phyloP scores from a whole-genome alignment of 768 basidiomycete species.

The Butyriboletus loyo region DNA sequence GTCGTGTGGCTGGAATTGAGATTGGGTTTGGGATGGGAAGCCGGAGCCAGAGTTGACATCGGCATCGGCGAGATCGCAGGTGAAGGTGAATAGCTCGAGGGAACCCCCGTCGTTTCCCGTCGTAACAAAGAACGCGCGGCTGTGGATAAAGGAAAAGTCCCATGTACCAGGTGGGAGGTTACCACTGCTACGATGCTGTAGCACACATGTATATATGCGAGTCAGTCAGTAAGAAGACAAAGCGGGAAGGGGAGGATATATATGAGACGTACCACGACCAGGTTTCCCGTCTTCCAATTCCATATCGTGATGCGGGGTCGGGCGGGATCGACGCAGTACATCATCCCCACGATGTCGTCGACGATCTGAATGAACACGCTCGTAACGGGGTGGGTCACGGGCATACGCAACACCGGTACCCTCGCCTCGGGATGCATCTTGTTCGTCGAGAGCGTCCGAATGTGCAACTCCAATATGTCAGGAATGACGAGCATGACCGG shows the following conservation, averaged over 20 bases:
- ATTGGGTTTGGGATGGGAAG: not conserved
- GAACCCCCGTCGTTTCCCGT: conserved; percentile 31
- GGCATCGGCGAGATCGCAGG: conserved; percentile 4
- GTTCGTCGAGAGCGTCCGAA: conserved; percentile 42
- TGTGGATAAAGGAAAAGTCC: conserved; percentile 49
- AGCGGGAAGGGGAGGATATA: not conserved
- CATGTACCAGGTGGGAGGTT: conserved; percentile 29
- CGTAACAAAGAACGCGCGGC: conserved; percentile 44
- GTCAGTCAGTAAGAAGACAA: not conserved
- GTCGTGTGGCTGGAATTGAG: not conserved
- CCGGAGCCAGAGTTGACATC: not conserved
- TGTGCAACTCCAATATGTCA: conserved; percentile 35
- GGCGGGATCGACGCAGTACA: conserved; percentile 33
- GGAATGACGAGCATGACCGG: conserved; percentile 2
- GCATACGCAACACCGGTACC: conserved; percentile 25
- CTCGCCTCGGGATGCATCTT: conserved; percentile 38
- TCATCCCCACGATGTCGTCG: conserved; percentile 51
- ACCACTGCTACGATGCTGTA: conserved; percentile 28
- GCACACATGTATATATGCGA: not conserved
- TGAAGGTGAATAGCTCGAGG: conserved; percentile 44
- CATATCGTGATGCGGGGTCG: conserved; percentile 35
- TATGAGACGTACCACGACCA: conserved; percentile 32
- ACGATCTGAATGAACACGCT: conserved; percentile 48
- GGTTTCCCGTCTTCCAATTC: conserved; percentile 49
- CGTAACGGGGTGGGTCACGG: conserved; percentile 21